Evolutionary conservation across 2,329 filamentous ascomycete genomes (phyloP), one percentile per base, ranked within the genome.

Genomic region (Alternaria brassicicola): DNA sequence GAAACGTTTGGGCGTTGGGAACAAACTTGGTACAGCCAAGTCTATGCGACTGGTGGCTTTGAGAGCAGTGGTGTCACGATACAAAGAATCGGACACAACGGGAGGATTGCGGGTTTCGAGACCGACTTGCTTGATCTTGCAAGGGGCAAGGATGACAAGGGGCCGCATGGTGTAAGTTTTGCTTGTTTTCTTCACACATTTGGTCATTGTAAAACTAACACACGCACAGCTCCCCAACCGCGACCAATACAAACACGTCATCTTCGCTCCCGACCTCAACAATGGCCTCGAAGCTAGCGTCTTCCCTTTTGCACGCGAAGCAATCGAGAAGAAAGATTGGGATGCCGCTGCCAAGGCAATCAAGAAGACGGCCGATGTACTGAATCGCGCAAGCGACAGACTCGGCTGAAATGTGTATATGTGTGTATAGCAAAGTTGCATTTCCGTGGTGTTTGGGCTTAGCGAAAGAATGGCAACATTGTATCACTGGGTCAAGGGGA

Each of bases 231-330:
- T 96, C 4, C 91, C 91, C 36, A 92, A 92, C 68, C 88, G 94
- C 64, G 91, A 90, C 5, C 95, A 98, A 78, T 99, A 93, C 83
- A 97, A 96, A 77, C 95, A 97, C 78, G 85, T 96, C 71, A 80
- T 99, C 55, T 96, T 93, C 74, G 94, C 91, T 2, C 95, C 95
- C 0, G 86, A 92, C 70, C 81, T 86, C 3, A 93, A 92, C 89
- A 88, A 88, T 31, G 86, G 85, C 35, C 85, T 89, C 65, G 85
- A 89, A 33, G 62, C 64, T 30, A 85, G 85, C 0, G 86, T 86
- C 61, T 96, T 96, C 79, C 94, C 94, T 0, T 89, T 89, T n/a
- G 90, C 97, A 55, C 85, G 92, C 55, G 93, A 97, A 70, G 88
- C 89, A 8, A 82, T 97, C 38, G 86, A 90, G 61, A 84, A 82